phyloP scores from a whole-genome alignment of 1,284 basidiomycete species.

The Puccinia triticina region DNA sequence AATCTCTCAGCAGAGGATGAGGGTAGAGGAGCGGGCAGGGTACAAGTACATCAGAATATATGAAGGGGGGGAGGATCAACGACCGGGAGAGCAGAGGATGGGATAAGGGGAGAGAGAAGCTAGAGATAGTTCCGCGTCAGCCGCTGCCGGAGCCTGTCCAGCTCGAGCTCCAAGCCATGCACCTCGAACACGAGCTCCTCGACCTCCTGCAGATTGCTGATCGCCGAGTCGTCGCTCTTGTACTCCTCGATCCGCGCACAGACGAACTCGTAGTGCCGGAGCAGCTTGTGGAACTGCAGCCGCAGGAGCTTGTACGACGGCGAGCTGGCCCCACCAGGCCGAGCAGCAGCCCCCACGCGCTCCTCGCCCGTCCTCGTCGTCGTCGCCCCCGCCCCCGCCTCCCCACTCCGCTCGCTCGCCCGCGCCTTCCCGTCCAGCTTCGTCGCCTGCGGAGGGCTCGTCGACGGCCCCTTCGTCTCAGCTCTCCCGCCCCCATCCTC shows the following conservation, averaged over 20 bases:
- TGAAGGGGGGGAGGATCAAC: too few relatives aligned
- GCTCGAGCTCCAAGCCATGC: conserved; percentile 19
- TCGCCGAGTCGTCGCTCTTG: neutral
- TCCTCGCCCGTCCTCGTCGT: too few relatives aligned
- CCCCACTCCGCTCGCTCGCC: neutral
- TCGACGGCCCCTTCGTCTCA: neutral
- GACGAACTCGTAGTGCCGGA: conserved; percentile 36
- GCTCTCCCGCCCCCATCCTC: too few relatives aligned
- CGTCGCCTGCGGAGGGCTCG: neutral
- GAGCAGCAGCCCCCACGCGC: neutral
- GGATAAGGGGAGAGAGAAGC: neutral
- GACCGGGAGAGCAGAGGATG: neutral
- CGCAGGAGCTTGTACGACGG: conserved; percentile 1
- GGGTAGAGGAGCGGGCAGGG: neutral
- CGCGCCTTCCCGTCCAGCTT: neutral
- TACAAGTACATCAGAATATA: too few relatives aligned
- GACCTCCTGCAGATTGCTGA: conserved; percentile 27
- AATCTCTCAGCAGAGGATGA: neutral
- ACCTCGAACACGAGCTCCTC: conserved; percentile 35
- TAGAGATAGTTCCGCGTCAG: neutral
- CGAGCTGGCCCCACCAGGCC: too few relatives aligned
- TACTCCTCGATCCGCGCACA: conserved; percentile 8
- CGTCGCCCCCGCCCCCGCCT: neutral
- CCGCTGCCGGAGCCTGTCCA: conserved; percentile 16
- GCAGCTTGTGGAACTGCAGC: conserved; percentile 24